phyloP scores from a whole-genome alignment of 2,329 filamentous ascomycete genomes.

The Massarina eburnea region DNA sequence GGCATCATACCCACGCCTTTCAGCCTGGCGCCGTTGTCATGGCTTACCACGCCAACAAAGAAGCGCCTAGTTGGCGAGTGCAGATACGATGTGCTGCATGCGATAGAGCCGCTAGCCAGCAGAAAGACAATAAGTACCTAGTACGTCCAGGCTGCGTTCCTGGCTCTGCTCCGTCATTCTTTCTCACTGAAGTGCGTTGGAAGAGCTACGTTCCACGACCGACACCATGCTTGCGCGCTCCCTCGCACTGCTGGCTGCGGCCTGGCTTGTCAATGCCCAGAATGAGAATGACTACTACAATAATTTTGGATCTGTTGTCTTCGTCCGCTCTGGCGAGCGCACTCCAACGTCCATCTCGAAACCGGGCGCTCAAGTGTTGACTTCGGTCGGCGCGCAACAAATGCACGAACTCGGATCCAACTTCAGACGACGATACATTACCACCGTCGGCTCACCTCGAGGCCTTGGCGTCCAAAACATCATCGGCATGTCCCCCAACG shows the following conservation, averaged over 20 bases:
- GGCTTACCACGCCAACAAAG: neutral
- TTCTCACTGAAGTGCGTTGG: neutral
- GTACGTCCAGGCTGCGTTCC: constrained; percentile 3
- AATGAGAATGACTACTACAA: constrained; percentile 28
- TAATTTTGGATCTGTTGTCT: constrained; percentile 54
- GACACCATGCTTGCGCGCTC: constrained; percentile 32
- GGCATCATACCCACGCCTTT: neutral
- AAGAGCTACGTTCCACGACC: too few species aligned
- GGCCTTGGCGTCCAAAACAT: constrained; percentile 30
- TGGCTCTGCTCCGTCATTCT: neutral
- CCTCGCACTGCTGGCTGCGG: constrained; percentile 25
- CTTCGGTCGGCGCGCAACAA: constrained; percentile 58
- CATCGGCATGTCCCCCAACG: constrained; percentile 47
- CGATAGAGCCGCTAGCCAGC: constrained; percentile 4
- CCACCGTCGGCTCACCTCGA: constrained; percentile 18
- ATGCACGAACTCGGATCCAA: constrained; percentile 53
- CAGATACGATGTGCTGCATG: constrained; percentile 13
- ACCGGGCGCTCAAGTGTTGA: constrained; percentile 44
- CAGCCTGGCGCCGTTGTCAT: neutral
- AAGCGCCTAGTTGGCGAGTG: neutral
- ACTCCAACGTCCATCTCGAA: constrained; percentile 45
- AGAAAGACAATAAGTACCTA: constrained; percentile 12
- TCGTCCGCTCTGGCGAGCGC: constrained; percentile 57
- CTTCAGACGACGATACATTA: constrained; percentile 58
- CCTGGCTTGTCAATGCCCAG: constrained; percentile 23